A percentile compares a stretch with the other conserved stretches of the same genome.
phyloP scores from a whole-genome alignment of 495 filamentous ascomycete genomes.

The Melanomma pulvis-pyrius region DNA sequence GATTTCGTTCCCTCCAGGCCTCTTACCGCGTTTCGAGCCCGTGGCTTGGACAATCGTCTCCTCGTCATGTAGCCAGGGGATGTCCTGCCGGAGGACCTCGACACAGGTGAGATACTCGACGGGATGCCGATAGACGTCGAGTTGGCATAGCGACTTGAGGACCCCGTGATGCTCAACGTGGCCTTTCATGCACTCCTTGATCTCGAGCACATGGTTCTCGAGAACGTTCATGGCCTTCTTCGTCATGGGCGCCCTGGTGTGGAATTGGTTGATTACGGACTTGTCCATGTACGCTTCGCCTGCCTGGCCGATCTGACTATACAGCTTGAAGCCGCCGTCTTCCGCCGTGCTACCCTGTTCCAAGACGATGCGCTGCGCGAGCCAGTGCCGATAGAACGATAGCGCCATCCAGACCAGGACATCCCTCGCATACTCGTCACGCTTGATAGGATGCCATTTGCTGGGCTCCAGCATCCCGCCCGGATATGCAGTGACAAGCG shows the following conservation, averaged over 20 bases:
- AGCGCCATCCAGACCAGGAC: slow-evolving; percentile 45
- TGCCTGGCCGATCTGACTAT: slow-evolving; percentile 27
- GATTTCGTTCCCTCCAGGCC: slow-evolving; percentile 16
- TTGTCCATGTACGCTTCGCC: slow-evolving; percentile 42
- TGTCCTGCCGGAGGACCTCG: slow-evolving; percentile 40
- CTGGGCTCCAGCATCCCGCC: slow-evolving; percentile 13
- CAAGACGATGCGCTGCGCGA: slow-evolving; percentile 30
- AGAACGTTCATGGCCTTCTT: slow-evolving; percentile 41
- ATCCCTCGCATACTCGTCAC: slow-evolving; percentile 40
- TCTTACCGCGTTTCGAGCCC: not conserved
- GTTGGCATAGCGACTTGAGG: slow-evolving; percentile 16
- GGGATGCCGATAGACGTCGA: slow-evolving; percentile 25
- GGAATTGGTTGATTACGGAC: slow-evolving; percentile 33
- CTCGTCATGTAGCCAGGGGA: slow-evolving; percentile 40
- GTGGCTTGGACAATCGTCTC: not conserved
- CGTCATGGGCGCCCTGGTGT: slow-evolving; percentile 42
- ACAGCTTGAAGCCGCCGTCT: slow-evolving; percentile 41
- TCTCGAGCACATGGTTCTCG: slow-evolving; percentile 36
- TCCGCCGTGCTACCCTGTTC: slow-evolving; percentile 27
- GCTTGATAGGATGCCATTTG: slow-evolving; percentile 18
- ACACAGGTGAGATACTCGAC: slow-evolving; percentile 47
- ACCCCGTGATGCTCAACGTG: slow-evolving; percentile 13
- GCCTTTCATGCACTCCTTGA: slow-evolving; percentile 37
- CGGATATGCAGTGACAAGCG: slow-evolving; percentile 16
- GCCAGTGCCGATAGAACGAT: slow-evolving; percentile 38